A percentile compares a stretch with the other conserved stretches of the same genome.
phyloP scores from a whole-genome alignment of 164 flowering plant genomes.

The Annona squamosa region DNA sequence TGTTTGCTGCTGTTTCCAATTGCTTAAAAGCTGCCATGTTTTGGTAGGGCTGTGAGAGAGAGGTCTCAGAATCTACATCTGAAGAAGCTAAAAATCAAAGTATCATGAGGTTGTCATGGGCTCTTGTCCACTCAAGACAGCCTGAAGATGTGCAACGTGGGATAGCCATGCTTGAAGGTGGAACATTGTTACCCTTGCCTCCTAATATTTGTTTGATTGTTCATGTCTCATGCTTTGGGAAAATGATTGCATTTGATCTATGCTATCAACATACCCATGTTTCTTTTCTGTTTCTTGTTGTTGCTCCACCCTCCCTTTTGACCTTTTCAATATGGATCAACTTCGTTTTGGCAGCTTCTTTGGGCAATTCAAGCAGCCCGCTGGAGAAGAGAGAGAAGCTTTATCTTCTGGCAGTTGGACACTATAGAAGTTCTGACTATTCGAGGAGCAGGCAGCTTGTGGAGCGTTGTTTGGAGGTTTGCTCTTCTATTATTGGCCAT shows the following conservation, averaged over 20 bases:
- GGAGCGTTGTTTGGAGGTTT: constrained; percentile 77
- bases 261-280: not conserved
- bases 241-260: not conserved
- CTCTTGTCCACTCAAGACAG: constrained; percentile 87
- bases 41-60: constrained; percentile 74
- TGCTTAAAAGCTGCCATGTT: not conserved
- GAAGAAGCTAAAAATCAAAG: constrained; percentile 53
- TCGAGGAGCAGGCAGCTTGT: constrained; percentile 62
- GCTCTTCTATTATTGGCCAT: not conserved
- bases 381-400: constrained; percentile 65
- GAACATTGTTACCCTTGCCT: not conserved
- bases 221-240: not conserved
- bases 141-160: constrained; percentile 90
- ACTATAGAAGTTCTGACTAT: constrained; percentile 72
- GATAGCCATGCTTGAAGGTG: constrained; percentile 96
- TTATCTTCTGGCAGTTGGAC: constrained; percentile 89
- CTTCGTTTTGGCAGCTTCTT: constrained; percentile 48
- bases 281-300: not conserved
- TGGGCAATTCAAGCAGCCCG: constrained; percentile 37
- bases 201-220: not conserved
- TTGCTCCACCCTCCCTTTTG: not conserved
- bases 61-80: constrained; percentile 55
- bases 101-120: constrained; percentile 93
- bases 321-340: not conserved
- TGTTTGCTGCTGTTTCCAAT: not conserved